phyloP scores from a whole-genome alignment of 495 filamentous ascomycete species.

The Xylaria grammica region DNA sequence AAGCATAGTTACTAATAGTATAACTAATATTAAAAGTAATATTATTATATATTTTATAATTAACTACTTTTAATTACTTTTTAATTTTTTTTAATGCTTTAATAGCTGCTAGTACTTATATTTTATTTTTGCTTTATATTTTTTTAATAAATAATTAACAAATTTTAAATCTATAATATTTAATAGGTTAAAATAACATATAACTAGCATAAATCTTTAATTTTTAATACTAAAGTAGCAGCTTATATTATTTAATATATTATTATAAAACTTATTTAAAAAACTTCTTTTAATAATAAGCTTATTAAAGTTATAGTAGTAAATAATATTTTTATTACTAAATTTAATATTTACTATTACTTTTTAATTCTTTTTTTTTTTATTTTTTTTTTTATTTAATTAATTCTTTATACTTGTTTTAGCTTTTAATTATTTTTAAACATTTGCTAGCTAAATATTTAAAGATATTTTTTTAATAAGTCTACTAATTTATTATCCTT shows the following conservation, averaged over 20 bases:
- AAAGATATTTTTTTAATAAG: not conserved
- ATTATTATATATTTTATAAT: not conserved
- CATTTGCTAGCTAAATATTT: not conserved
- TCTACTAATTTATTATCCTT: not conserved
- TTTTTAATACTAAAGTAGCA: too few species aligned
- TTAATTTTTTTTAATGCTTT: too few species aligned
- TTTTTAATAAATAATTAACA: slow-evolving; percentile 2
- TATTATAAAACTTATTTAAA: too few species aligned
- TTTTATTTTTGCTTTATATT: not conserved
- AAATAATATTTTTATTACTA: not conserved
- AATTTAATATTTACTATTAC: not conserved
- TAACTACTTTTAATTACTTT: too few species aligned
- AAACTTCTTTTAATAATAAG: not conserved
- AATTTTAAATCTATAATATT: not conserved
- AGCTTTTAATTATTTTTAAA: not conserved
- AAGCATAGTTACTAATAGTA: not conserved
- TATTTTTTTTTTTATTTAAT: too few species aligned
- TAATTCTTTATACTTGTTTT: too few species aligned
- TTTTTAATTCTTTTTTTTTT: too few species aligned
- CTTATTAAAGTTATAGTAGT: not conserved
- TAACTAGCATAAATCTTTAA: too few species aligned
- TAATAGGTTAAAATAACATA: not conserved
- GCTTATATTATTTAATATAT: not conserved
- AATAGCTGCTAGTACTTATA: not conserved
- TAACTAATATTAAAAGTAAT: not conserved